Conservation (phyloP, 1,139 yeast genomes). For the Debaryomyces udenii region DNA sequence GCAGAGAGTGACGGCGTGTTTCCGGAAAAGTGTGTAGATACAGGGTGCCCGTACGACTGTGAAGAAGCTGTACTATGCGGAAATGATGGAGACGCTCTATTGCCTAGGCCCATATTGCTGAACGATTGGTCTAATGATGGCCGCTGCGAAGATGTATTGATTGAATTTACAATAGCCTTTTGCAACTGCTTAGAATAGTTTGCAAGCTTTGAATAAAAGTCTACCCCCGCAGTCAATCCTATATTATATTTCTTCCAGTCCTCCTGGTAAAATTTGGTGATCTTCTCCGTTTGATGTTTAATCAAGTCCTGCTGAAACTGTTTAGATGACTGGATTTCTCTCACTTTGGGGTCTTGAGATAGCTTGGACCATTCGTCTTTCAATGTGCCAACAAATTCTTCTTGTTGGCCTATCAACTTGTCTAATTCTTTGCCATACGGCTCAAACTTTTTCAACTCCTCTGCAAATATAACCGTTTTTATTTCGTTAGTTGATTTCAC, state of each 20-base stretch:
- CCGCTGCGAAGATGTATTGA: constrained; percentile 2
- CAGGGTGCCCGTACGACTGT: background rate
- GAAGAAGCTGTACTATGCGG: too few relatives aligned
- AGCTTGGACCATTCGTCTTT: constrained; percentile 62
- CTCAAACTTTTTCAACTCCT: constrained; percentile 77
- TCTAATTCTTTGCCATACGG: constrained; percentile 71
- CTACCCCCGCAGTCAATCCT: constrained; percentile 64
- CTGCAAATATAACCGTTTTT: constrained; percentile 60
- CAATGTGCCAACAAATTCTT: constrained; percentile 55
- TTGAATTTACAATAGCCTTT: constrained; percentile 26
- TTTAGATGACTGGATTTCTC: constrained; percentile 37
- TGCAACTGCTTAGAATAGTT: constrained; percentile 44
- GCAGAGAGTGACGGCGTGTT: background rate
- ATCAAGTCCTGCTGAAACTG: constrained; percentile 29
- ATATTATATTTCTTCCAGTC: constrained; percentile 61
- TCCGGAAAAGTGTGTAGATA: constrained; percentile 9
- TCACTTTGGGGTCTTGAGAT: constrained; percentile 47
- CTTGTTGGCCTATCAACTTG: constrained; percentile 67
- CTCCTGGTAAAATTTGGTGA: constrained; percentile 52
- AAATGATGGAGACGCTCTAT: background rate
- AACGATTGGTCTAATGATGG: constrained; percentile 9
- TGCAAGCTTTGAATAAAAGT: constrained; percentile 62
- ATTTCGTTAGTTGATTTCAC: constrained; percentile 60
- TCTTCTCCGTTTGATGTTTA: constrained; percentile 35
- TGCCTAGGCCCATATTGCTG: background rate